These are phyloP conservation scores for Chlamydomonas eustigma DNA, from an alignment of 139 green algal genomes.

Conservation along the genomic window DNA sequence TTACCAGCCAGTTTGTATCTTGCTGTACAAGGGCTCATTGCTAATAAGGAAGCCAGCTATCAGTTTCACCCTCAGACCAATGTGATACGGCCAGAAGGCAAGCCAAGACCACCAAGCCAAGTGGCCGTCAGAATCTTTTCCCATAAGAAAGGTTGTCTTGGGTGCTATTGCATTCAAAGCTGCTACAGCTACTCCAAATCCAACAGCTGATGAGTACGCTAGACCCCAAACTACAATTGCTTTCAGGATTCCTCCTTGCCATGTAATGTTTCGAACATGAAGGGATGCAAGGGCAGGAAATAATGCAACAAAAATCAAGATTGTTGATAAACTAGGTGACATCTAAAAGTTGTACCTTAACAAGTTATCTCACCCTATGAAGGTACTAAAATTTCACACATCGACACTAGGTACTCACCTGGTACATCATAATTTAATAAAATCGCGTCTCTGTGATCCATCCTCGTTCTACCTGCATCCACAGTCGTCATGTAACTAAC, in stretches of 20 bases:
- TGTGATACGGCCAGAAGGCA: conserved; percentile 56
- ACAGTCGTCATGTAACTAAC: too few species aligned
- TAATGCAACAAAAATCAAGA: neutral
- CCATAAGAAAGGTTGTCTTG: conserved; percentile 42
- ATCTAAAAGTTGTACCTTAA: too few species aligned
- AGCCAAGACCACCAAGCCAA: conserved; percentile 1
- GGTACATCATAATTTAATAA: too few species aligned
- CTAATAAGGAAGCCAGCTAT: conserved; percentile 23
- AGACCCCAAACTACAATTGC: neutral
- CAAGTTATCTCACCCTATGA: too few species aligned
- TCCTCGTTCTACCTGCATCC: too few species aligned
- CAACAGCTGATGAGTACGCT: conserved; percentile 3
- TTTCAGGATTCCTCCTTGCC: neutral
- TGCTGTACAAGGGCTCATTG: conserved; percentile 41
- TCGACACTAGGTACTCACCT: too few species aligned
- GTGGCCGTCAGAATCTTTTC: conserved; percentile 31
- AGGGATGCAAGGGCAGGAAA: neutral
- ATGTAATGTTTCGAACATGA: neutral
- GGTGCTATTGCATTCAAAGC: conserved; percentile 28
- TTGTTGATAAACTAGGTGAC: neutral
- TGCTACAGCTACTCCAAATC: conserved; percentile 22
- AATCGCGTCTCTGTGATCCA: too few species aligned
- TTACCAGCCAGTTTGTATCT: conserved; percentile 35
- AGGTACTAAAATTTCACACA: too few species aligned
- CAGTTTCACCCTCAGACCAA: conserved; percentile 51